These are phyloP conservation scores for Phytophthora colocasiae DNA, from an alignment of 352 stramenopile species.

Conservation along the genomic window DNA sequence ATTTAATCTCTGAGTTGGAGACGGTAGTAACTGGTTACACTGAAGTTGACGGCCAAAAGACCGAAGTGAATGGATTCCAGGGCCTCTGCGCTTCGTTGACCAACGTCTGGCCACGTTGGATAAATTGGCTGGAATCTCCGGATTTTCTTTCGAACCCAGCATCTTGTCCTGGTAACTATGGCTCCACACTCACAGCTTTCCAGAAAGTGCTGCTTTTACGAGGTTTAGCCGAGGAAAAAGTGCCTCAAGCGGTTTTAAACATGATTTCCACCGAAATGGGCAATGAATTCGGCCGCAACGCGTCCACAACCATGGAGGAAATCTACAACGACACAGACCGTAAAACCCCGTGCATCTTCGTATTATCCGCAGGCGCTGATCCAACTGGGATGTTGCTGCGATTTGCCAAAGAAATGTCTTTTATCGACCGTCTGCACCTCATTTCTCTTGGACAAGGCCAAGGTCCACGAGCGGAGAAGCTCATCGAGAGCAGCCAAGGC, in stretches of 20 bases:
- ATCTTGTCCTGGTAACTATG: slow-evolving; percentile 57
- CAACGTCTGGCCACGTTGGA: slow-evolving; percentile 65
- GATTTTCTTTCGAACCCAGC: slow-evolving; percentile 44
- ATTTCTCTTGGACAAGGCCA: slow-evolving; percentile 95
- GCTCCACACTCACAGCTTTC: slow-evolving; percentile 60
- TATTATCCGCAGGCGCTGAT: slow-evolving; percentile 92
- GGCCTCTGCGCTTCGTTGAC: slow-evolving; percentile 72
- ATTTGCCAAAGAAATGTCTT: slow-evolving; percentile 91
- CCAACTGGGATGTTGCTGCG: slow-evolving; percentile 93
- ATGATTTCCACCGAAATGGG: slow-evolving; percentile 92
- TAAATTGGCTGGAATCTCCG: slow-evolving; percentile 59
- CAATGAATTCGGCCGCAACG: slow-evolving; percentile 83
- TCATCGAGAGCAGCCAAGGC: slow-evolving; percentile 87
- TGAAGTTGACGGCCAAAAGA: slow-evolving; percentile 6
- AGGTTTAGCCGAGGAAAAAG: slow-evolving; percentile 90
- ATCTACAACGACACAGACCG: slow-evolving; percentile 93
- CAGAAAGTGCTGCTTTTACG: slow-evolving; percentile 83
- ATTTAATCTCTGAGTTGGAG: slow-evolving; percentile 83
- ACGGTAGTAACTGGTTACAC: slow-evolving; percentile 47
- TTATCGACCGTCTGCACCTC: slow-evolving; percentile 89
- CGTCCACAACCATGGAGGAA: slow-evolving; percentile 91
- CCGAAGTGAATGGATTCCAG: slow-evolving; percentile 52
- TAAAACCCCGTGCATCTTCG: slow-evolving; percentile 95
- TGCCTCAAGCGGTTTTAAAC: slow-evolving; percentile 82
- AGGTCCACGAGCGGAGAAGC: slow-evolving; percentile 88